Conservation (phyloP, 768 basidiomycete genomes). For the Leccinum subtestaceum region DNA sequence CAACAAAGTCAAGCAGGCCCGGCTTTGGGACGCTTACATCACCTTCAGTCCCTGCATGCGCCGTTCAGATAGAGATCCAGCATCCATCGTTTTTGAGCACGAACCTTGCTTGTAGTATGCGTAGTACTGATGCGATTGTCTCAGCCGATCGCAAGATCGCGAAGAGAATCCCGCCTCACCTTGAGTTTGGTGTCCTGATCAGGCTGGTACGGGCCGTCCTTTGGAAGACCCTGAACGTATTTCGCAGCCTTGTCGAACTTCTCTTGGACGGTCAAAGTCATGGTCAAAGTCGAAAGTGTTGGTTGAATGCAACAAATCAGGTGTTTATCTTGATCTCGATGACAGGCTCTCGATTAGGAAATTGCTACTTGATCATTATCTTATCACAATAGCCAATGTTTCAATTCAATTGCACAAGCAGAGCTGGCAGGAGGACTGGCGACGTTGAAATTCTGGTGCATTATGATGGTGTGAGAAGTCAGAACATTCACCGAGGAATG, state of each 20-base stretch:
- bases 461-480: background rate
- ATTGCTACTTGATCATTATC: conserved; percentile 1
- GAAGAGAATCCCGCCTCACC: conserved; percentile 46
- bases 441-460: background rate
- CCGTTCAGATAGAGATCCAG: background rate
- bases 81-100: conserved; percentile 6
- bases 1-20: conserved; percentile 80
- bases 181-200: conserved; percentile 69
- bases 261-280: conserved; percentile 47
- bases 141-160: conserved; percentile 9
- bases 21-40: conserved; percentile 64
- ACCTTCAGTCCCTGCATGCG: conserved; percentile 62
- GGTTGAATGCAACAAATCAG: background rate
- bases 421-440: background rate
- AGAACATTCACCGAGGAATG: background rate
- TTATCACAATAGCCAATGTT: conserved; percentile 2
- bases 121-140: conserved; percentile 71
- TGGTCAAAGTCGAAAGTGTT: conserved; percentile 29
- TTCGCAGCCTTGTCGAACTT: conserved; percentile 75
- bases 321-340: conserved; percentile 21
- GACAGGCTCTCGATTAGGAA: conserved; percentile 12
- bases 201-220: conserved; percentile 72
- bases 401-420: conserved; percentile 6
- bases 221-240: conserved; percentile 67
- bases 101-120: conserved; percentile 89